These are phyloP conservation scores for Lipomyces spencermartinsiae DNA, from an alignment of 805 yeast species.

Conservation along the genomic window DNA sequence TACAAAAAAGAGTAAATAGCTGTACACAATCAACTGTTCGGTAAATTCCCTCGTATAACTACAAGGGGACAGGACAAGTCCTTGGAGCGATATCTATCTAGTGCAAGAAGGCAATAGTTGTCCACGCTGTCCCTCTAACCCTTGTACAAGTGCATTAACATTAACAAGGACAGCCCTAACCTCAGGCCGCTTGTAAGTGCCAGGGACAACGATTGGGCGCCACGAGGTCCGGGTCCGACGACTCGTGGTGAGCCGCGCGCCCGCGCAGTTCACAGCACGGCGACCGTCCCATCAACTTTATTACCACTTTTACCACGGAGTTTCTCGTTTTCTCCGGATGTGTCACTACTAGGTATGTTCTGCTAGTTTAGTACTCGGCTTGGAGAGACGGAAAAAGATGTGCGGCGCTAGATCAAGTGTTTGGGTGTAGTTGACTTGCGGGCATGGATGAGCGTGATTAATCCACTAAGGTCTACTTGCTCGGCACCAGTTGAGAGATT, in stretches of 20 bases:
- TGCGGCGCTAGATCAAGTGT: neutral
- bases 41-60: no score
- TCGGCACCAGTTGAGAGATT: neutral
- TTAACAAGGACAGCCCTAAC: neutral
- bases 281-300: neutral
- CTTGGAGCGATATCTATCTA: no score
- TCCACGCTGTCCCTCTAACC: no score
- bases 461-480: neutral
- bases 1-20: conserved; percentile 23
- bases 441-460: neutral
- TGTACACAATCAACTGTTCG: neutral
- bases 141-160: no score
- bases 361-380: neutral
- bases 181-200: neutral
- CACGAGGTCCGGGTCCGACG: neutral
- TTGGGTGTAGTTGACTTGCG: neutral
- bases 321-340: neutral
- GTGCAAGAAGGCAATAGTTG: no score
- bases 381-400: neutral
- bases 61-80: neutral
- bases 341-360: neutral
- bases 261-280: neutral
- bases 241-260: neutral
- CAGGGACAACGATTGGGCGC: neutral
- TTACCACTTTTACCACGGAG: neutral